Base-by-base conservation (phyloP, 1,284 basidiomycete species). In the Cystobasidiaceae sp. region DNA sequence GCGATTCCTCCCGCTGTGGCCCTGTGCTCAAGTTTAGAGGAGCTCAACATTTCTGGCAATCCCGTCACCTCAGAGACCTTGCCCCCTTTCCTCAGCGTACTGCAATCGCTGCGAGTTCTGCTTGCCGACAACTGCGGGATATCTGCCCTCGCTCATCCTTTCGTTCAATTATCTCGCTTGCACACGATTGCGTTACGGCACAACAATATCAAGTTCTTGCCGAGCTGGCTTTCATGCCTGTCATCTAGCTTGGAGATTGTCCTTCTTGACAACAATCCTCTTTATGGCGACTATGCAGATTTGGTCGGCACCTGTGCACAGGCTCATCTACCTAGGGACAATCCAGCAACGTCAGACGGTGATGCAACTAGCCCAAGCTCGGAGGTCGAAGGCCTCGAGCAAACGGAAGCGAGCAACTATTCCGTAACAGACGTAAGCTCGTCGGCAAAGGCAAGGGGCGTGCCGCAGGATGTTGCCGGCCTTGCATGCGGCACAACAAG, bases 11-110 rank as follows among this genome's bases (percentile, higher is more conserved):
- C 86, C 4, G 82, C 85, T 15, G 83, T 98, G 45, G 82, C 85
- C 23, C 79, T 84, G 23, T 97, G 93, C 76, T 79, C 81, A 63
- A 82, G 81, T 70, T 84, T 98, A 41, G 93, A 97, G 75, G 96
- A 98, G 78, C 82, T 98, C 59, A 96, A 97, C 75, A 82, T 98
- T 57, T 90, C 90, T 13, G 86, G 85, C 60, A 98, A 98, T 76
- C 88, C 89, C 0, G 81, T 97, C 46, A 85, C 68, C 2, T 66
- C 68, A 5, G 63, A 88, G 50, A 85, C 85, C 19, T 81, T 97
- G 28, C 93, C 93, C 8, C 80, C 85, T 28, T 93, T 92, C 77
- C 80, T 97, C 41, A 83, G 86, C 32, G 82, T 87, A 67, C 81
- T 97, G 27, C 78, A 79, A 5, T 85, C 85, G 67, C 83, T 98